Base-by-base conservation (phyloP, 495 filamentous ascomycete species). In the Neurospora sp. region DNA sequence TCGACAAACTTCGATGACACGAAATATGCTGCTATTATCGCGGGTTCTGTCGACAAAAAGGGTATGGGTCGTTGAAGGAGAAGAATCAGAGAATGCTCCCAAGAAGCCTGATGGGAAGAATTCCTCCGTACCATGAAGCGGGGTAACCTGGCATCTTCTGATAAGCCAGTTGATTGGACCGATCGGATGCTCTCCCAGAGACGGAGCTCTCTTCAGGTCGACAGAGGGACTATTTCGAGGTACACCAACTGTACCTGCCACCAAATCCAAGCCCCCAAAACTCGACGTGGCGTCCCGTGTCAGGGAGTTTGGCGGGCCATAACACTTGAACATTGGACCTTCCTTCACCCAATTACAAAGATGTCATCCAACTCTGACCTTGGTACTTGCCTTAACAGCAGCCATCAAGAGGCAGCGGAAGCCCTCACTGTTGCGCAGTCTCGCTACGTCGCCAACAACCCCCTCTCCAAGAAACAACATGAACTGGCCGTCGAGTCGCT, bases 401-500 rank as follows among this genome's bases (percentile, higher is more conserved):
- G 14, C 9, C 20, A 74, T 62, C 39, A 39, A 5, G 54, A 72
- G 41, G 78, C 73, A 23, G 69, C 66, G 20, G 27, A 35, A 2
- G 82, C 82, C 20, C 79, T 83, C 42, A 12, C 40, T 4, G 78
- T 76, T 8, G 82, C 83, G 8, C 74, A 78, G 70, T 75, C 74
- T 5, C 76, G 81, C 14, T 84, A 79, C 71, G 74, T 76, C 23
- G 37, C 77, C 37, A 71, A 75, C 41, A 85, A 86, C 76, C 78
- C 80, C 2, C 48, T 71, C 12, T 86, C 84, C 76, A 72, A 80
- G 20, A 71, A 74, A 11, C 77, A 81, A 8, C 81, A 86, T 69
- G 77, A 82, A 20, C 72, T 79, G 40, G 85, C 86, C 23, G 72
- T 78, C 27, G 40, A 80, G 40, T 76, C 80, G 48, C 78, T 90